A percentile compares a stretch with the other conserved stretches of the same genome.
Evolutionary conservation across 2,329 filamentous ascomycete species (phyloP).

Genomic region (Xylariales sp.): DNA sequence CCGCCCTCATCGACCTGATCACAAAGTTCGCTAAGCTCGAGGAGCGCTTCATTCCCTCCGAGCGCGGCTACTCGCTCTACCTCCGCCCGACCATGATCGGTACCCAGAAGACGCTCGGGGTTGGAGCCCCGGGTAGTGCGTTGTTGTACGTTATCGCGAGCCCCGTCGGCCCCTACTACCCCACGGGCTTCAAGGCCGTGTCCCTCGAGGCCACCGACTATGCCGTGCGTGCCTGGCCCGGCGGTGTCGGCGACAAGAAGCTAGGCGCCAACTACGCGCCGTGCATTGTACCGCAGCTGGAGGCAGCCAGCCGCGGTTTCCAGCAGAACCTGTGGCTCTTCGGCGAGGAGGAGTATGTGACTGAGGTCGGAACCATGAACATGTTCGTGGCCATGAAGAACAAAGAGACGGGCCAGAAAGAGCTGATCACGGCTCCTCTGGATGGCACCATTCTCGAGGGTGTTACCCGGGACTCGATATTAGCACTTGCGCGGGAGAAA

Average conservation of each 20-base stretch:
- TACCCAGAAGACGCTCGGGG: conserved; percentile 89
- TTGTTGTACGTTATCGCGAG: conserved; percentile 93
- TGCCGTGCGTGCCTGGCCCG: conserved; percentile 94
- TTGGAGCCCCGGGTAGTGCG: conserved; percentile 86
- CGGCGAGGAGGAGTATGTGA: conserved; percentile 90
- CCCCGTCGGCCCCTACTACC: conserved; percentile 96
- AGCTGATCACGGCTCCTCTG: conserved; percentile 89
- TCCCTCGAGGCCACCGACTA: conserved; percentile 95
- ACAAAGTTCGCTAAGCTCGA: conserved; percentile 75
- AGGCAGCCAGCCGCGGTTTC: conserved; percentile 86
- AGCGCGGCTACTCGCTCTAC: conserved; percentile 89
- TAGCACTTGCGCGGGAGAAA: conserved; percentile 79
- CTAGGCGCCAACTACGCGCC: conserved; percentile 99
- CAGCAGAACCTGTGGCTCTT: conserved; percentile 99
- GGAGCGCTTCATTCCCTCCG: conserved; percentile 81
- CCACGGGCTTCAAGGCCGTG: conserved; percentile 95
- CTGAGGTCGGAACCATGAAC: conserved; percentile 99
- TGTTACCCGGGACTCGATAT: conserved; percentile 86
- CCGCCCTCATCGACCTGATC: conserved; percentile 75
- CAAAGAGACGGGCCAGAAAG: conserved; percentile 83
- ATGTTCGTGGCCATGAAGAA: conserved; percentile 84
- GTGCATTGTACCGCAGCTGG: conserved; percentile 91
- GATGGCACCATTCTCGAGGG: conserved; percentile 96
- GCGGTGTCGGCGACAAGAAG: conserved; percentile 97
- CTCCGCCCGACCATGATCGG: conserved; percentile 95